Evolutionary conservation across 192 early-diverging fungal genomes (phyloP), one percentile per base, ranked within the genome.

Genomic region (Backusella mclennaniae): DNA sequence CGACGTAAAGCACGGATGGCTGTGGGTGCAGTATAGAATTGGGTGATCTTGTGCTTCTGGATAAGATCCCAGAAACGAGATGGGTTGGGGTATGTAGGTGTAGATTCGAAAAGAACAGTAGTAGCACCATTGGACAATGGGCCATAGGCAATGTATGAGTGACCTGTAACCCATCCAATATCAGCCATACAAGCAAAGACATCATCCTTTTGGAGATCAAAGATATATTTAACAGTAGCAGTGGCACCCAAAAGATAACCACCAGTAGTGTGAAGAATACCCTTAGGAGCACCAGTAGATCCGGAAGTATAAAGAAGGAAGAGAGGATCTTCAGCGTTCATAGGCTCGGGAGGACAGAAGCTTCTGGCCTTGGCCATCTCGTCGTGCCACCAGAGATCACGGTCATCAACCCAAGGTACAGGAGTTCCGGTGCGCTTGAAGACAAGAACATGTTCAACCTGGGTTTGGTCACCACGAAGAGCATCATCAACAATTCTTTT

Each of bases 21-120:
- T 35, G 97, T 98, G 44, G 97, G 97, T 2, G 97, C 97, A 35
- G 97, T 98, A 88, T 98, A 98, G 81, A 98, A 96, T 83, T 96
- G 95, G 35, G 96, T 97, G 81, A 98, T 85, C 85, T 94, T 93
- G 89, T 95, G 94, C 70, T 94, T 90, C 79, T 94, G 91, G 35
- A 97, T 90, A 35, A 93, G 85, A 80, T 92, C 86, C 94, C 94
- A 94, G 89, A 90, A 94, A 59, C 93, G 89, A 70, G 87, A 86
- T 29, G 93, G 89, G 66, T 92, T 92, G 42, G 97, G 97, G 84
- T 96, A 97, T 68, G 96, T 95, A 38, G 97, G 97, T 23, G 96
- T 93, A 12, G 90, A 91, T 87, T 98, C 97, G 78, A 98, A 98
- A 67, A 98, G 78, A 67, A 98, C 92, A 67, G 95, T 97, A 76